phyloP scores from a whole-genome alignment of 2,329 filamentous ascomycete species.

The Pseudogymnoascus sp. region DNA sequence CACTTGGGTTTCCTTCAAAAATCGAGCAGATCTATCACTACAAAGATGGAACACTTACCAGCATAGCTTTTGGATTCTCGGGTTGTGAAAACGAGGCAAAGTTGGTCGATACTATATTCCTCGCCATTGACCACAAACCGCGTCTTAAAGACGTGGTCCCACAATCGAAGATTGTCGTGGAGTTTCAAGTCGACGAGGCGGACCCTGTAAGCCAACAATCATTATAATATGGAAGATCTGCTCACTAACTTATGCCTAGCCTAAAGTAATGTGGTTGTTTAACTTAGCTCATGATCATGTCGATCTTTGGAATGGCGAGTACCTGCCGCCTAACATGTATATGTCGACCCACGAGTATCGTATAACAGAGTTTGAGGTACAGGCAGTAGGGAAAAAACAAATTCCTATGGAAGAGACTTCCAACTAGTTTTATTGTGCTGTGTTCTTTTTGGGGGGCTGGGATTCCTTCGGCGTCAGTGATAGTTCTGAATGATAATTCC shows the following conservation, averaged over 20 bases:
- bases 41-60: not conserved
- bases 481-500: not conserved
- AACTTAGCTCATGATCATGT: not conserved
- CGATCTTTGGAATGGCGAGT: not conserved
- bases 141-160: not conserved
- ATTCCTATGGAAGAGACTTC: not conserved
- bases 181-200: not conserved
- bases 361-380: not conserved
- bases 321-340: not conserved
- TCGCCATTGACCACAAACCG: not conserved
- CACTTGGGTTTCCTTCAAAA: not conserved
- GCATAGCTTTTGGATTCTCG: not conserved
- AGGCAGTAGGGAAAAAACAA: not conserved
- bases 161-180: not conserved
- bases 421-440: not conserved
- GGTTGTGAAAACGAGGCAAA: not conserved
- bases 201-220: not conserved
- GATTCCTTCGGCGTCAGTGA: not conserved
- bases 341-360: not conserved
- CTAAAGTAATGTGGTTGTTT: constrained; percentile 5
- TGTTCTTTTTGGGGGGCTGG: not conserved
- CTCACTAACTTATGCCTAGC: not conserved
- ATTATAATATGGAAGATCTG: not conserved
- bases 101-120: not conserved
- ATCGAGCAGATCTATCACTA: not conserved